phyloP scores from a whole-genome alignment of 2,329 filamentous ascomycete species.

The Thermothelomyces thermophilus region DNA sequence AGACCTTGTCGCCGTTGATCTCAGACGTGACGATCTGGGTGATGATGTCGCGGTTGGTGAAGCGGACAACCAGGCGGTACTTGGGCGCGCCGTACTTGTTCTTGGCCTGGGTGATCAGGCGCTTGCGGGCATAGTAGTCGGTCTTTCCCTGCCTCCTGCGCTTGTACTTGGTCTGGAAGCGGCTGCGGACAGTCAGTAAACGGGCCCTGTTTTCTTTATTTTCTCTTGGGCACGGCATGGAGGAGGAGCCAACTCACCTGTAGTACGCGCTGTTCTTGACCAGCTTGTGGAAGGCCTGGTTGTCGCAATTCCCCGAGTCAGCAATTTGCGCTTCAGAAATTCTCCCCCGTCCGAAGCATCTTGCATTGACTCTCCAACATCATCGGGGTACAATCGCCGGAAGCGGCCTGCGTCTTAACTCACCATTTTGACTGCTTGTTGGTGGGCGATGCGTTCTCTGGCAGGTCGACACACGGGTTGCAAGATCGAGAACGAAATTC shows the following conservation, averaged over 20 bases:
- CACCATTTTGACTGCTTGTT: conserved; percentile 61
- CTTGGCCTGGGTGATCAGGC: conserved; percentile 99
- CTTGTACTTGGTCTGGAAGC: conserved; percentile 99
- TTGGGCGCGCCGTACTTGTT: conserved; percentile 99
- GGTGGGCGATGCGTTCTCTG: conserved; percentile 36
- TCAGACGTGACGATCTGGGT: conserved; percentile 95
- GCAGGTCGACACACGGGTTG: conserved; percentile 29
- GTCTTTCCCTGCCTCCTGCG: conserved; percentile 94
- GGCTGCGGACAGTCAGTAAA: conserved; percentile 46
- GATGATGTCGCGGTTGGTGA: conserved; percentile 99
- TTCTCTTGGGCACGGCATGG: neutral
- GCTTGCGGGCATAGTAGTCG: conserved; percentile 99
- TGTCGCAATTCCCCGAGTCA: conserved; percentile 71
- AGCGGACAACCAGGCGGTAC: conserved; percentile 98
- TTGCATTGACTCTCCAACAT: conserved; percentile 75
- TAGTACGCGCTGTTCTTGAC: conserved; percentile 99
- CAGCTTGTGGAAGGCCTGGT: conserved; percentile 83
- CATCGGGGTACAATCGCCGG: conserved; percentile 12
- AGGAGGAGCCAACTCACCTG: conserved; percentile 61
- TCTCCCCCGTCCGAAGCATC: conserved; percentile 82
- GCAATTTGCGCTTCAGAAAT: conserved; percentile 99
- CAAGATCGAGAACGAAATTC: conserved; percentile 23
- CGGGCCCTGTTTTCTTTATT: too few species aligned
- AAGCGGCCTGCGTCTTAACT: conserved; percentile 41
- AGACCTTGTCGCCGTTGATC: conserved; percentile 96